Evolutionary conservation across 2,329 filamentous ascomycete genomes (phyloP), one percentile per base, ranked within the genome.

Genomic region (Cladosporium colombiae): DNA sequence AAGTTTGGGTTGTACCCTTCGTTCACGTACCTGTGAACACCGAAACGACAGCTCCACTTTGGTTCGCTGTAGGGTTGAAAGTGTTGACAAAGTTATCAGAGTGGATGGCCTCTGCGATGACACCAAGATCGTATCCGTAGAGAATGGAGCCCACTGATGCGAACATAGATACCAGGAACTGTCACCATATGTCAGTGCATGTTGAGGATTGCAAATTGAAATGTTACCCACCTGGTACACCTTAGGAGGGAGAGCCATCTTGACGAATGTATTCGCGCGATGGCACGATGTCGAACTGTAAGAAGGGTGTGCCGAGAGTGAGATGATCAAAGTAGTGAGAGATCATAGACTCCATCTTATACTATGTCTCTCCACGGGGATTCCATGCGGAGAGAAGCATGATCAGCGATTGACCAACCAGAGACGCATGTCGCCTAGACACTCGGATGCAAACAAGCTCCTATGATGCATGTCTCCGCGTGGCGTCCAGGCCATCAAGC

Each of bases 21-120:
- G n/a, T n/a, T n/a, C n/a, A n/a, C n/a, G n/a, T n/a, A 2, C 84
- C 89, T 0, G 91, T 94, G 76, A 94, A 93, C 66, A 93, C 83
- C 1, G 89, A 91, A 1, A 93, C 91, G 0, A 92, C 89, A 5
- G 89, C 85, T 64, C 89, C 90, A 50, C 69, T 75, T 62, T 82
- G 77, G 67, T 78, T 74, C 10, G 74, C 66, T 29, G 67, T 75
- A 0, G 81, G 78, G 0, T 78, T 73, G 74, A 83, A 83, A 14
- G 74, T 73, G 60, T 66, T 58, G 1, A 70, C 73, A 73, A 83
- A 83, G 31, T 79, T 78, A n/a, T 76, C 66, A 10, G 77, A 79
- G 7, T 78, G 77, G 64, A 87, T 83, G 56, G 85, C 85, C 68
- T 84, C 84, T 13, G 85, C 85, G 67, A 87, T 87, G 27, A 87